Base-by-base conservation (phyloP, 1,284 basidiomycete genomes). In the Boletellus deceptivus region DNA sequence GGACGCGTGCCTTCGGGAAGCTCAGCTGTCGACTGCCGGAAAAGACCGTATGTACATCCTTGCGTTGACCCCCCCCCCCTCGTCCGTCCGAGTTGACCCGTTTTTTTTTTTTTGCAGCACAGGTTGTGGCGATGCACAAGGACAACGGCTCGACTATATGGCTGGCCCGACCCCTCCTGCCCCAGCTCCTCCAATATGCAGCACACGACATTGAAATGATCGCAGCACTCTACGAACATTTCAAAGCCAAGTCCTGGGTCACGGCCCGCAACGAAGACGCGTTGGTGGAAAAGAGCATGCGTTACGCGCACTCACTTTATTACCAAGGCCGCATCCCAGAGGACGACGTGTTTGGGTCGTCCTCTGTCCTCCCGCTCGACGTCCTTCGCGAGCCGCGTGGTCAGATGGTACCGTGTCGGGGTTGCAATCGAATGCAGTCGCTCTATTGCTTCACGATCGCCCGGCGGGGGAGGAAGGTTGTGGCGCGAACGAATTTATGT, bases 151-250 rank as follows among this genome's bases (percentile, higher is more conserved):
- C 61, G 8, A 59, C 46, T 0, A 46, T 67, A 38, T 76, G 74
- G 74, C 53, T 73, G 18, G 33, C 34, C 2, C 67, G 74, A 9
- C 75, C 74, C 0, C 63, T 76, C 35, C n/a, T 57, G 0, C 38
- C 60, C 1, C 59, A 63, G 9, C 68, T 75, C 35, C 64, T 75
- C 42, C 57, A 61, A 18, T 76, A 76, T 46, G 74, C 75, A 1
- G 72, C 71, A 2, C 67, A 70, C 50, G 74, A 76, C 59, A 72
- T 76, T 43, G 61, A 69, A 40, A 67, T 73, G 52, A 70, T 76
- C 41, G 65, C 59, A 14, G 57, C 63, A 3, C 61, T 75, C 11
- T 72, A 72, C 59, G 63, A 64, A 4, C 55, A 68, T 41, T 75
- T 75, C 48, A 52, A 55, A 9, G 27, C 55, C n/a, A 48, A 57